phyloP scores from a whole-genome alignment of 1,139 yeast species.

The Casaregolazyma suthepensis region DNA sequence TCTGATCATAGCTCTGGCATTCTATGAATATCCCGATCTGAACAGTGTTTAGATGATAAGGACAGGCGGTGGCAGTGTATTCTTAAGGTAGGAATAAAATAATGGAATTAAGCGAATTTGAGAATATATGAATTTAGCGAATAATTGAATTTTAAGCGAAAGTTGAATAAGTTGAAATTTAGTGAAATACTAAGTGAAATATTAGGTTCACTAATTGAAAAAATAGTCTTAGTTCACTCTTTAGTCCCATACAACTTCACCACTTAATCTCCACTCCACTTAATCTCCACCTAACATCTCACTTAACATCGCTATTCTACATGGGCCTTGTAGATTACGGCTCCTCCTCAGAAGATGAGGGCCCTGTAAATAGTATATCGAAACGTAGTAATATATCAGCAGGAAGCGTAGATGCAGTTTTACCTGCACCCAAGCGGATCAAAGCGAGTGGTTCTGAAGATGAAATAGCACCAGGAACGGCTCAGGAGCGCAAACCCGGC shows the following conservation, averaged over 20 bases:
- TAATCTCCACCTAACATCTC: not conserved
- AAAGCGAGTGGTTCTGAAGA: not conserved
- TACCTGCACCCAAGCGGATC: slow-evolving; percentile 7
- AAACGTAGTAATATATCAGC: not conserved
- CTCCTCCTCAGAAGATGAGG: not conserved
- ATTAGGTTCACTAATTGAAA: no score
- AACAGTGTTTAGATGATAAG: not conserved
- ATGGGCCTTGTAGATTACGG: not conserved
- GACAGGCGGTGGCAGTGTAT: not conserved
- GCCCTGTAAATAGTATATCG: not conserved
- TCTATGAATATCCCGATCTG: slow-evolving; percentile 67
- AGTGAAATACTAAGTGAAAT: no score
- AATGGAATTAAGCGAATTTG: no score
- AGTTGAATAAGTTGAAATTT: no score
- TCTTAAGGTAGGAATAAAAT: no score
- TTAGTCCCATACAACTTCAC: not conserved
- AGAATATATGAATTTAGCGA: no score
- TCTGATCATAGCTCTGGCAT: slow-evolving; percentile 78
- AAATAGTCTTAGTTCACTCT: not conserved
- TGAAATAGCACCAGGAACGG: not conserved
- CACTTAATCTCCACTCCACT: no score
- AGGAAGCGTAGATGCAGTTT: not conserved
- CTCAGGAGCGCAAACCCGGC: not conserved
- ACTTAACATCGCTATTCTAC: not conserved
- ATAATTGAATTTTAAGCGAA: no score